Evolutionary conservation across 140 eudicot genomes (phyloP).

Genomic region (Stevia rebaudiana): DNA sequence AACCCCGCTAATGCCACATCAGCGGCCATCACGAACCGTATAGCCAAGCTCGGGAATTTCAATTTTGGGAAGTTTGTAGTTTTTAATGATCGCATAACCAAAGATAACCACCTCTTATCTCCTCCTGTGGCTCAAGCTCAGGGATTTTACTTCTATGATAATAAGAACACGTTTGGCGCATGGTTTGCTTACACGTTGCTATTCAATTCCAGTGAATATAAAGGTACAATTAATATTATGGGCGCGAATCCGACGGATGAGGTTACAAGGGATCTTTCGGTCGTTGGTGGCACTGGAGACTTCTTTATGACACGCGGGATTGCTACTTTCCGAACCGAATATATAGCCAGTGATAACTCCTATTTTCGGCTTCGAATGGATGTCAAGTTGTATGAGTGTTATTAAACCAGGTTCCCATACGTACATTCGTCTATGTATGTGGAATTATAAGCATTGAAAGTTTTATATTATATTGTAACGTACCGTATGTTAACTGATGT

Average conservation of each 20-base stretch:
- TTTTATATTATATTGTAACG: no score
- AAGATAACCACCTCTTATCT: slow-evolving; percentile 44
- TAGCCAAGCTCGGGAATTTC: slow-evolving; percentile 28
- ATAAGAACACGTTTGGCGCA: slow-evolving; percentile 36
- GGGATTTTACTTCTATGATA: slow-evolving; percentile 54
- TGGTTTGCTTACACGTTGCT: slow-evolving; percentile 49
- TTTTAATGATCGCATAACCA: slow-evolving; percentile 64
- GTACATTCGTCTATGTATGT: neutral
- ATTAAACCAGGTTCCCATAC: neutral
- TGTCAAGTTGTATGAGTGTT: slow-evolving; percentile 35
- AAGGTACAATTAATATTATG: slow-evolving; percentile 46
- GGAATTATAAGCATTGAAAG: neutral
- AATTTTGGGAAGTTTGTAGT: slow-evolving; percentile 43
- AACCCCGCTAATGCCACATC: slow-evolving; percentile 51
- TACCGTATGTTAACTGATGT: no score
- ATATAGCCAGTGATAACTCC: neutral
- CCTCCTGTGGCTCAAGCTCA: slow-evolving; percentile 51
- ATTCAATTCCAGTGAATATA: slow-evolving; percentile 44
- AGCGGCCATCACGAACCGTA: slow-evolving; percentile 26
- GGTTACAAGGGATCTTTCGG: slow-evolving; percentile 46
- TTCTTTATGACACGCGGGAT: slow-evolving; percentile 61
- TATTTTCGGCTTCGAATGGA: slow-evolving; percentile 40
- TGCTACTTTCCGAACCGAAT: slow-evolving; percentile 28
- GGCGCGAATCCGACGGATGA: slow-evolving; percentile 46
- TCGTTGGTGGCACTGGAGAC: slow-evolving; percentile 61